Evolutionary conservation across 345 rosid species (phyloP).

Genomic region (Bruguiera sexangula): DNA sequence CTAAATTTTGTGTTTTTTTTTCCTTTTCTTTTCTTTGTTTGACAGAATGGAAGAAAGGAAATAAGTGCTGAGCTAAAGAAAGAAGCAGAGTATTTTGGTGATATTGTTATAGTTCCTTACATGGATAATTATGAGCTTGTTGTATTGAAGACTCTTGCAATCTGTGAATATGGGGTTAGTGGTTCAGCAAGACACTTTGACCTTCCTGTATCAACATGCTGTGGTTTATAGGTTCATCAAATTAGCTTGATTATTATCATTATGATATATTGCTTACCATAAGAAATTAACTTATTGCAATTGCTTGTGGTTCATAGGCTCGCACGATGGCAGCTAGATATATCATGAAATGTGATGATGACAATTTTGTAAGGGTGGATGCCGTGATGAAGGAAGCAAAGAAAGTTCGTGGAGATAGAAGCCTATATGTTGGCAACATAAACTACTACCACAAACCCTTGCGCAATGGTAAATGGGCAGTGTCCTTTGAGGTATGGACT

Average conservation of each 20-base stretch:
- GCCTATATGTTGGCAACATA: constrained; percentile 78
- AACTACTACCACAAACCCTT: constrained; percentile 87
- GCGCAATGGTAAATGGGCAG: constrained; percentile 95
- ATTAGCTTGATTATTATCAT: no score
- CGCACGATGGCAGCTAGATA: constrained; percentile 55
- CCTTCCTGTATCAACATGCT: no score
- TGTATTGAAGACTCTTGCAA: constrained; percentile 88
- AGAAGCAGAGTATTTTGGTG: constrained; percentile 90
- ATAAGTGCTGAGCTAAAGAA: constrained; percentile 76
- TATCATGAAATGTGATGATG: constrained; percentile 92
- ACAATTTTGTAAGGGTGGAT: constrained; percentile 78
- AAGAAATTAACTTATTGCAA: no score
- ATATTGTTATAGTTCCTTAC: constrained; percentile 83
- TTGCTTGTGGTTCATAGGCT: constrained; percentile 31
- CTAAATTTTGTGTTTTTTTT: background rate
- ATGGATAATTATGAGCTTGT: constrained; percentile 94
- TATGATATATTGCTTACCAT: no score
- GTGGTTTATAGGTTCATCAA: no score
- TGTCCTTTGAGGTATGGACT: constrained; percentile 72
- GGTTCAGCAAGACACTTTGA: background rate
- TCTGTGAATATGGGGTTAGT: constrained; percentile 95
- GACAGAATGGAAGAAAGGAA: constrained; percentile 34
- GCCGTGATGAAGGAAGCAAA: constrained; percentile 59
- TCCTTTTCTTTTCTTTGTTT: background rate
- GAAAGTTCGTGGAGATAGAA: constrained; percentile 50